Conservation (phyloP, 2,329 filamentous ascomycete genomes). For the Alternaria metachromatica region DNA sequence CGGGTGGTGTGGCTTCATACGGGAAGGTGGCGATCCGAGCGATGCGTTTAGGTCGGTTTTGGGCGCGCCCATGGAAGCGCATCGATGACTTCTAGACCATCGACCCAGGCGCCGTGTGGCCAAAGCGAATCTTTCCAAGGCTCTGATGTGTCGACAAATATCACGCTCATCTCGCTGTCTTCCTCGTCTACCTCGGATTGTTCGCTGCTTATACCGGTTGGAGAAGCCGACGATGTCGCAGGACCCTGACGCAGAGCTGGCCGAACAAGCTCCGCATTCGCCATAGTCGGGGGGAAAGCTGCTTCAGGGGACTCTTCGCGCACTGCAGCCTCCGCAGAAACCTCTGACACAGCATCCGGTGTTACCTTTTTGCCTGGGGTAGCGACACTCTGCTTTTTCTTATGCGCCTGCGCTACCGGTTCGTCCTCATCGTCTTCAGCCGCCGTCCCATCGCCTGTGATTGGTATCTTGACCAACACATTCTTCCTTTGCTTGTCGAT, state of each 20-base stretch:
- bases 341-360: too few species aligned
- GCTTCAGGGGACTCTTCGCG: not conserved
- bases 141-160: not conserved
- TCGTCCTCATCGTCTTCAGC: not conserved
- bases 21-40: too few species aligned
- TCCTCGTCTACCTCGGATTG: not conserved
- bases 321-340: too few species aligned
- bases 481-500: not conserved
- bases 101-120: not conserved
- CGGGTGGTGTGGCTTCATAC: too few species aligned
- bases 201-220: too few species aligned
- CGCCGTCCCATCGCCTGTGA: not conserved
- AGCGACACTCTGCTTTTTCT: not conserved
- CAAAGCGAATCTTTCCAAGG: not conserved
- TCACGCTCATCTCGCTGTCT: not conserved
- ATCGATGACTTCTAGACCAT: not conserved
- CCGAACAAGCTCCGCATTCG: not conserved
- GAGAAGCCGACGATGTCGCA: not conserved
- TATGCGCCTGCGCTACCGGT: not conserved
- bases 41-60: not conserved
- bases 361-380: not conserved
- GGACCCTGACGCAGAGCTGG: not conserved
- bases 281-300: not conserved
- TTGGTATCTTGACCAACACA: not conserved
- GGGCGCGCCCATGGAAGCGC: not conserved